phyloP scores from a whole-genome alignment of 2,329 filamentous ascomycete genomes.

The Ophiocordyceps camponoti-floridani region DNA sequence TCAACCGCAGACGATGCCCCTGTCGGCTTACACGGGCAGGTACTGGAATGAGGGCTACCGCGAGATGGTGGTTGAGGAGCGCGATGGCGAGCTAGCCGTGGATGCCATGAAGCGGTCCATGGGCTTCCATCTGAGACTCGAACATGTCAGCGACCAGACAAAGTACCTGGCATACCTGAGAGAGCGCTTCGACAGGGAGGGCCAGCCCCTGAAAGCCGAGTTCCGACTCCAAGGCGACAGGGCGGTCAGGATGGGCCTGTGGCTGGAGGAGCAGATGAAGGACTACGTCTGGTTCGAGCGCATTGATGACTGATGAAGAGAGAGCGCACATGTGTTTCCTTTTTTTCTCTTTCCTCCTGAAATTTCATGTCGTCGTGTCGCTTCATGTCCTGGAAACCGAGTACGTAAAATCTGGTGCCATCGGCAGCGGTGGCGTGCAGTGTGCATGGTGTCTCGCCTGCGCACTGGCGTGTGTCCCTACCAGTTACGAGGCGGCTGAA shows the following conservation, averaged over 20 bases:
- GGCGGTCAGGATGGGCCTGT: constrained; percentile 1
- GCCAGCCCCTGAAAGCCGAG: neutral
- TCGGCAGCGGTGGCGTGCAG: neutral
- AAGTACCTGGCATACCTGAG: constrained; percentile 2
- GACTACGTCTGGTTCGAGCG: constrained; percentile 2
- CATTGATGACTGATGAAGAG: neutral
- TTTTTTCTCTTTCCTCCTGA: neutral
- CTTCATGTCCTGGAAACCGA: neutral
- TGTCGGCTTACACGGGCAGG: constrained; percentile 6
- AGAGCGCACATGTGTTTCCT: neutral
- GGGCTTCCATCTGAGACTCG: constrained; percentile 8
- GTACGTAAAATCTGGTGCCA: neutral
- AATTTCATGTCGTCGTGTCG: neutral
- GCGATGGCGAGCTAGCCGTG: constrained; percentile 6
- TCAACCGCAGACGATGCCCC: constrained; percentile 1
- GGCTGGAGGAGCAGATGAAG: constrained; percentile 1
- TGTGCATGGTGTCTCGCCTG: neutral
- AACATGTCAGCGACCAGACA: constrained; percentile 5
- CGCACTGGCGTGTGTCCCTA: neutral
- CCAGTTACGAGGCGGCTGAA: neutral
- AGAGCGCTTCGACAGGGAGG: neutral
- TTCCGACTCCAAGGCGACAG: constrained; percentile 1
- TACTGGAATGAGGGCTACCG: constrained; percentile 11
- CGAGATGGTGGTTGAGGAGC: constrained; percentile 6
- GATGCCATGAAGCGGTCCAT: constrained; percentile 11